Conservation (phyloP, 331 rosid genomes). For the Cucumis variabilis region DNA sequence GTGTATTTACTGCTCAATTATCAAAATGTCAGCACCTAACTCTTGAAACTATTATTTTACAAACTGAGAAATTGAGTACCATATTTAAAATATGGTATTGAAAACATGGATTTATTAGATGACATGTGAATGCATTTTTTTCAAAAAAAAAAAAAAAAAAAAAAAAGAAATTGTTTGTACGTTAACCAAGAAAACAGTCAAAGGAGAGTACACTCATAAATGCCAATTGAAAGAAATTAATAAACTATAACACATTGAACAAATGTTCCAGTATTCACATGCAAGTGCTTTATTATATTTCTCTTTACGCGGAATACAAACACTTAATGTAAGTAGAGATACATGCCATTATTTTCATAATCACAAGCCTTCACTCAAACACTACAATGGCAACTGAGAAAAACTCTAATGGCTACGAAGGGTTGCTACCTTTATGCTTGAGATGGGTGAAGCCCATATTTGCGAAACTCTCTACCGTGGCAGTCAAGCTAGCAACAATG, state of each 20-base stretch:
- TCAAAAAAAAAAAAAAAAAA: no score
- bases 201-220: background rate
- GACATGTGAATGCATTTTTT: background rate
- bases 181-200: background rate
- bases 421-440: constrained; percentile 9
- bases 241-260: background rate
- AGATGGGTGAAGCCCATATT: background rate
- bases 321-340: background rate
- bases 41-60: background rate
- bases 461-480: background rate
- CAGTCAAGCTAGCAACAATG: background rate
- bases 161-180: background rate
- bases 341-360: background rate
- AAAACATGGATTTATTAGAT: background rate
- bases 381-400: background rate
- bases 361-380: background rate
- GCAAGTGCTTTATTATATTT: background rate
- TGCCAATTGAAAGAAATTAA: background rate
- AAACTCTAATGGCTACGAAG: background rate
- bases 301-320: background rate
- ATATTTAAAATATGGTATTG: background rate
- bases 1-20: no score
- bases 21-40: background rate
- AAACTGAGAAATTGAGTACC: background rate
- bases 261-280: background rate